A percentile compares a stretch with the other conserved stretches of the same genome.
These are phyloP conservation scores for Paraurostyla sp. DNA, from an alignment of 73 alveolate genomes.

Conservation along the genomic window DNA sequence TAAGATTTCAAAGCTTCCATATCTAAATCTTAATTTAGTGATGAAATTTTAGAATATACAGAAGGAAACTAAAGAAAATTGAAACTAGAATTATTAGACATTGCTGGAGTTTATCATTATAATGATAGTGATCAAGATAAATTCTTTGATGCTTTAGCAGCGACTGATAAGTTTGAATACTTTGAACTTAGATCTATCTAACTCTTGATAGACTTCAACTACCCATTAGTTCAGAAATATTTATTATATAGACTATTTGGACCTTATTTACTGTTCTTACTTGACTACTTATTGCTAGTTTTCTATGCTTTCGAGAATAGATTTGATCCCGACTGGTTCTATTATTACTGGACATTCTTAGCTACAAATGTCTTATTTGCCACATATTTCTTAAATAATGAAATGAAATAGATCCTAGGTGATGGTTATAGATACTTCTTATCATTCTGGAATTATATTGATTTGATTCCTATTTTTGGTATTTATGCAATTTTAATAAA, in stretches of 20 bases:
- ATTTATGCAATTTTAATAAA: background rate
- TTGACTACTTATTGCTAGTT: background rate
- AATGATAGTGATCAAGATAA: too few species aligned
- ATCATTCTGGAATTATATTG: conserved; percentile 24
- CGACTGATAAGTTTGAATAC: background rate
- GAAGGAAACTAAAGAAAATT: background rate
- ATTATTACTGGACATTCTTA: background rate
- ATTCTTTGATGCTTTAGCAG: background rate
- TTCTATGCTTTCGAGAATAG: background rate
- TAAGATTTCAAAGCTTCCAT: too few species aligned
- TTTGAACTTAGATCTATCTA: background rate
- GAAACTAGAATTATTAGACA: background rate
- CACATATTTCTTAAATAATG: background rate
- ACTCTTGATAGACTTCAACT: background rate
- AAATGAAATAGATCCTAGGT: background rate
- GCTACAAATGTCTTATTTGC: background rate
- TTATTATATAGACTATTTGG: background rate
- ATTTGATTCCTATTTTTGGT: background rate
- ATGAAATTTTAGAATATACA: too few species aligned
- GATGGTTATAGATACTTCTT: background rate
- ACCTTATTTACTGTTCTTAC: background rate
- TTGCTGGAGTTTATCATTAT: background rate
- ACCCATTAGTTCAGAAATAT: background rate
- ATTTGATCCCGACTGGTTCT: background rate
- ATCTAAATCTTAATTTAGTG: too few species aligned